A percentile compares a stretch with the other conserved stretches of the same genome.
These are phyloP conservation scores for Magnolia sinica DNA, from an alignment of 164 flowering plant species.

Conservation along the genomic window DNA sequence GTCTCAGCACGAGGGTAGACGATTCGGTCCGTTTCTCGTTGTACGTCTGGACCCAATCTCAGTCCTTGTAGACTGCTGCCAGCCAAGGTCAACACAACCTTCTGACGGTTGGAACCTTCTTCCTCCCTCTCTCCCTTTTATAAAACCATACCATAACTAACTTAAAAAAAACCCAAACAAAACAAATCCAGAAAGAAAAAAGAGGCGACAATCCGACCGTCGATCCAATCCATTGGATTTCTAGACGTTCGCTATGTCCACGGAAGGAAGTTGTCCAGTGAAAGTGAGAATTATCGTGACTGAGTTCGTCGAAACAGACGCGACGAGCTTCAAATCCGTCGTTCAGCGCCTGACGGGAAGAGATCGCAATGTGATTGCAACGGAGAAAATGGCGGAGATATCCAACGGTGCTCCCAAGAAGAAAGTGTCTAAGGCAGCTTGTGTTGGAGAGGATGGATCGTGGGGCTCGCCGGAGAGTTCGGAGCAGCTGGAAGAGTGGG, in stretches of 20 bases:
- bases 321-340: not conserved
- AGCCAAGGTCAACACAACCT: no score
- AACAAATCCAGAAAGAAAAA: no score
- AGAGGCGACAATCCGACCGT: not conserved
- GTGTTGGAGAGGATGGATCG: not conserved
- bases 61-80: no score
- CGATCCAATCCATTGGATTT: not conserved
- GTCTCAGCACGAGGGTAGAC: no score
- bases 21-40: no score
- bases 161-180: no score
- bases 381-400: not conserved
- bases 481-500: not conserved
- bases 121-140: no score
- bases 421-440: not conserved
- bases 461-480: not conserved
- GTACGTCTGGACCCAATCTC: no score
- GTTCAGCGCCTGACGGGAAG: constrained; percentile 1
- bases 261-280: not conserved
- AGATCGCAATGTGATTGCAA: not conserved
- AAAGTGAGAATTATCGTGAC: not conserved
- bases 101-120: no score
- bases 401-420: not conserved
- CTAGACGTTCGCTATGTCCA: not conserved
- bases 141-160: no score
- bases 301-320: not conserved